Evolutionary conservation across 2,329 filamentous ascomycete genomes (phyloP).

Genomic region (Diaporthe ilicicola): DNA sequence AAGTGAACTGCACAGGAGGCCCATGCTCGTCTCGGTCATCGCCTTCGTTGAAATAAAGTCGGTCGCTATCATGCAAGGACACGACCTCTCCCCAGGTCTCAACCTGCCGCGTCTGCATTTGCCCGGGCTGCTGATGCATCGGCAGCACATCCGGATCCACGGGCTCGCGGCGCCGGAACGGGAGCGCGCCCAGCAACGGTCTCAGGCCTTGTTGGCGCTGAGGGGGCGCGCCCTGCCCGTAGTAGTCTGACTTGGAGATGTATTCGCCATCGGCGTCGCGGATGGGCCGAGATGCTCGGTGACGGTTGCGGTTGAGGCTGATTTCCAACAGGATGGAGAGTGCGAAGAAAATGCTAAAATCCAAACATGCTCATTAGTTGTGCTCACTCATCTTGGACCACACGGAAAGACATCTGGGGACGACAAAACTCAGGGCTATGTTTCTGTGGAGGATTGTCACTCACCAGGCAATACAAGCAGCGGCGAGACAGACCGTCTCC

Average conservation of each 20-base stretch:
- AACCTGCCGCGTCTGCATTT: slow-evolving; percentile 30
- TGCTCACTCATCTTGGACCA: neutral
- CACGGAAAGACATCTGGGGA: no score
- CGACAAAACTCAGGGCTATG: no score
- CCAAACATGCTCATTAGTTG: neutral
- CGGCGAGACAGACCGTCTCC: slow-evolving; percentile 70
- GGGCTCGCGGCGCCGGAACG: slow-evolving; percentile 14
- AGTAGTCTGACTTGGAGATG: slow-evolving; percentile 28
- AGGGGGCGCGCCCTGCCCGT: slow-evolving; percentile 22
- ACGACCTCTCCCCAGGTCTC: slow-evolving; percentile 34
- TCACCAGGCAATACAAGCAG: slow-evolving; percentile 70
- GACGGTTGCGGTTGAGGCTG: slow-evolving; percentile 25
- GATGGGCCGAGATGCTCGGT: slow-evolving; percentile 20
- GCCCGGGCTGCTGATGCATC: slow-evolving; percentile 29
- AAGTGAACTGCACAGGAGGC: slow-evolving; percentile 25
- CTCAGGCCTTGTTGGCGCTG: slow-evolving; percentile 27
- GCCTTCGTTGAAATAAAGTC: slow-evolving; percentile 34
- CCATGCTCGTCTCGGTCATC: slow-evolving; percentile 26
- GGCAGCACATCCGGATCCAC: slow-evolving; percentile 31
- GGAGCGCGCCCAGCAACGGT: slow-evolving; percentile 12
- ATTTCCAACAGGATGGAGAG: slow-evolving; percentile 67
- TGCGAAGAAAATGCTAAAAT: slow-evolving; percentile 67
- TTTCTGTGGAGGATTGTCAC: slow-evolving; percentile 37
- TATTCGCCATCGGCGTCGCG: slow-evolving; percentile 34
- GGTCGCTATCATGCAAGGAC: slow-evolving; percentile 32